A percentile compares a stretch with the other conserved stretches of the same genome.
Evolutionary conservation across 2,329 filamentous ascomycete species (phyloP).

Genomic region (Aureobasidium sp.): DNA sequence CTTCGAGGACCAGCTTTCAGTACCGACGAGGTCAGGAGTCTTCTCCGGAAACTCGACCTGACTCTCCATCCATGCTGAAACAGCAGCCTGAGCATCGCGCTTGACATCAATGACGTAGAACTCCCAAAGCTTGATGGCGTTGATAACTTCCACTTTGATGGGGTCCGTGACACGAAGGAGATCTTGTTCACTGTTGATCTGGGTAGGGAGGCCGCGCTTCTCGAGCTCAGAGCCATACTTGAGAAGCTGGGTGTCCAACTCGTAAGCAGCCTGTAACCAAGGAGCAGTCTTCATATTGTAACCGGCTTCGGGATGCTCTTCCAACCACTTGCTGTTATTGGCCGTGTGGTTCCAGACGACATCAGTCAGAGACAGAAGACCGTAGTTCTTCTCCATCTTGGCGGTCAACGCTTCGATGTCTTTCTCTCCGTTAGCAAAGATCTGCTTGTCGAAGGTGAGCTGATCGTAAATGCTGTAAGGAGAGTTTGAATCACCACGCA

Average conservation of each 20-base stretch:
- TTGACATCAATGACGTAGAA: slow-evolving; percentile 83
- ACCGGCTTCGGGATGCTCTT: slow-evolving; percentile 89
- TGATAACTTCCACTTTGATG: slow-evolving; percentile 73
- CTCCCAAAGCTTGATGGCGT: slow-evolving; percentile 77
- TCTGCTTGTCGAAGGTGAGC: slow-evolving; percentile 70
- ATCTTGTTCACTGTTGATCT: slow-evolving; percentile 63
- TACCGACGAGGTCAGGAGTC: slow-evolving; percentile 45
- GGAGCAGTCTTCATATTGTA: slow-evolving; percentile 92
- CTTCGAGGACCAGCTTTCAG: slow-evolving; percentile 49
- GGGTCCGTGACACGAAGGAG: slow-evolving; percentile 74
- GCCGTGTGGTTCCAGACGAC: slow-evolving; percentile 98
- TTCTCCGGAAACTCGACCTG: slow-evolving; percentile 49
- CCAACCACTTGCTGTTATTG: slow-evolving; percentile 88
- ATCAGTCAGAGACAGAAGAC: slow-evolving; percentile 82
- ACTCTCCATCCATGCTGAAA: slow-evolving; percentile 64
- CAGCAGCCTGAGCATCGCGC: slow-evolving; percentile 57
- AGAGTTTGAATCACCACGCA: slow-evolving; percentile 83
- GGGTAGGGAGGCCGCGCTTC: slow-evolving; percentile 65
- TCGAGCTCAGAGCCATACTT: slow-evolving; percentile 56
- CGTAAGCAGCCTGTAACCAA: slow-evolving; percentile 57
- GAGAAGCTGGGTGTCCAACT: slow-evolving; percentile 69
- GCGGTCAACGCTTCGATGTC: slow-evolving; percentile 71
- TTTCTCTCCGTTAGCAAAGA: slow-evolving; percentile 77
- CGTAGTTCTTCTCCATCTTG: slow-evolving; percentile 77
- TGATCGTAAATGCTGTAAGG: slow-evolving; percentile 97